Evolutionary conservation across 2,329 filamentous ascomycete genomes (phyloP).

Genomic region (Calycina marina): DNA sequence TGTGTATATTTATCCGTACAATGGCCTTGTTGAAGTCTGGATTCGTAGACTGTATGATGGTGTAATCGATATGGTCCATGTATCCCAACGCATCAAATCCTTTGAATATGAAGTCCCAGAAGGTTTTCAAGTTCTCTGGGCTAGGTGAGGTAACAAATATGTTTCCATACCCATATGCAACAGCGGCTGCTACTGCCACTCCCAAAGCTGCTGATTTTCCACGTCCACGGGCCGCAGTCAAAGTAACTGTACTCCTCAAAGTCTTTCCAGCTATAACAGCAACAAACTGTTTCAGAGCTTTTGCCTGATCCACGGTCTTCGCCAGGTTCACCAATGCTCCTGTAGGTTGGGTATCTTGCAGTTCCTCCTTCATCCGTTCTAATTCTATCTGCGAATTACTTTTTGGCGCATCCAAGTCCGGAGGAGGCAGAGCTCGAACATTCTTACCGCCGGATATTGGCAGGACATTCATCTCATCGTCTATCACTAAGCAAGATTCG

Average conservation of each 20-base stretch:
- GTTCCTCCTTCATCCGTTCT: slow-evolving; percentile 71
- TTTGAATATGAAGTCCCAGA: slow-evolving; percentile 98
- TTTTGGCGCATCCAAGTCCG: slow-evolving; percentile 58
- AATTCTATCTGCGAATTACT: slow-evolving; percentile 62
- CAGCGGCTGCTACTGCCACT: slow-evolving; percentile 82
- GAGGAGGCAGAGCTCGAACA: slow-evolving; percentile 67
- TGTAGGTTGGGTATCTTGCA: slow-evolving; percentile 75
- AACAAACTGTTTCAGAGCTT: slow-evolving; percentile 90
- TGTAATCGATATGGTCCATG: slow-evolving; percentile 90
- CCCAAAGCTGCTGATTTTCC: slow-evolving; percentile 95
- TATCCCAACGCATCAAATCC: slow-evolving; percentile 92
- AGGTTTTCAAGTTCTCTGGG: slow-evolving; percentile 93
- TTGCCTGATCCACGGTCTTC: slow-evolving; percentile 87
- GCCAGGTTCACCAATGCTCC: slow-evolving; percentile 74
- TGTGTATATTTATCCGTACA: slow-evolving; percentile 88
- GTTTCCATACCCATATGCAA: slow-evolving; percentile 95
- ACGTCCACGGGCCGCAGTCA: slow-evolving; percentile 86
- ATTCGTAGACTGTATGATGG: slow-evolving; percentile 95
- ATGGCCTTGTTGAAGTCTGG: slow-evolving; percentile 99
- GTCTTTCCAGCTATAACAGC: slow-evolving; percentile 96
- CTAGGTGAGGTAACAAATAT: slow-evolving; percentile 98
- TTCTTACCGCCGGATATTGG: slow-evolving; percentile 92
- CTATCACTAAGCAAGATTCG: slow-evolving; percentile 85
- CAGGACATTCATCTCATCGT: slow-evolving; percentile 93
- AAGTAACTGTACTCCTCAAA: slow-evolving; percentile 76